phyloP scores from a whole-genome alignment of 805 yeast genomes.

The Saturnispora silvae region DNA sequence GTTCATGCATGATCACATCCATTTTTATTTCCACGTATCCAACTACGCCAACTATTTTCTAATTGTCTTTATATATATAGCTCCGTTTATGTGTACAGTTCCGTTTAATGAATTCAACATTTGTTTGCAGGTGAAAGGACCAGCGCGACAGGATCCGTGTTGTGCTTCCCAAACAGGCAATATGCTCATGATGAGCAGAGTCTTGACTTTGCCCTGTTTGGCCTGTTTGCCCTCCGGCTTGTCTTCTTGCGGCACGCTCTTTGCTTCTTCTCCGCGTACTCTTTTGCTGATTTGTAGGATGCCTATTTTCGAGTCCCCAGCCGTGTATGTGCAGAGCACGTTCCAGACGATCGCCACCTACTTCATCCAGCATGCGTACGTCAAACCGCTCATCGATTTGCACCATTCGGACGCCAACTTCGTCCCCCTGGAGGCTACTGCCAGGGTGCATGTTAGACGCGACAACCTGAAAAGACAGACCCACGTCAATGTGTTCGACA shows the following conservation, averaged over 20 bases:
- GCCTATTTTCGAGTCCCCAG: slow-evolving; percentile 38
- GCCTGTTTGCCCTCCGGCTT: background rate
- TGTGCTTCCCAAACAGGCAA: background rate
- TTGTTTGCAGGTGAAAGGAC: too few relatives aligned
- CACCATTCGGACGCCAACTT: slow-evolving; percentile 32
- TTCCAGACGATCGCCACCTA: slow-evolving; percentile 32
- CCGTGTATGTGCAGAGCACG: slow-evolving; percentile 34
- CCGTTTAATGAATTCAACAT: slow-evolving; percentile 6
- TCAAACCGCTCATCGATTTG: slow-evolving; percentile 29
- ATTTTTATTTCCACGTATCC: slow-evolving; percentile 1
- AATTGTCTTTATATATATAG: slow-evolving; percentile 1
- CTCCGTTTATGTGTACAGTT: background rate
- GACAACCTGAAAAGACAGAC: slow-evolving; percentile 37
- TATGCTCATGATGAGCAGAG: background rate
- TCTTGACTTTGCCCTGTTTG: background rate
- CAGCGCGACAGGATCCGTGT: background rate
- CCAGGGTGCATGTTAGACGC: slow-evolving; percentile 37
- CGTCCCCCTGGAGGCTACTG: slow-evolving; percentile 32
- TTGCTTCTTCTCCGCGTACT: too few relatives aligned
- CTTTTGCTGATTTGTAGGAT: too few relatives aligned
- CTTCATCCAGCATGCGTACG: slow-evolving; percentile 32
- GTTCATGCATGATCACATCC: too few relatives aligned
- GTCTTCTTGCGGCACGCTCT: background rate
- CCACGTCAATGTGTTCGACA: slow-evolving; percentile 39
- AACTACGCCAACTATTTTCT: slow-evolving; percentile 3